These are phyloP conservation scores for Amaranthus hypochondriacus DNA, from an alignment of 148 eudicot genomes.

Conservation along the genomic window DNA sequence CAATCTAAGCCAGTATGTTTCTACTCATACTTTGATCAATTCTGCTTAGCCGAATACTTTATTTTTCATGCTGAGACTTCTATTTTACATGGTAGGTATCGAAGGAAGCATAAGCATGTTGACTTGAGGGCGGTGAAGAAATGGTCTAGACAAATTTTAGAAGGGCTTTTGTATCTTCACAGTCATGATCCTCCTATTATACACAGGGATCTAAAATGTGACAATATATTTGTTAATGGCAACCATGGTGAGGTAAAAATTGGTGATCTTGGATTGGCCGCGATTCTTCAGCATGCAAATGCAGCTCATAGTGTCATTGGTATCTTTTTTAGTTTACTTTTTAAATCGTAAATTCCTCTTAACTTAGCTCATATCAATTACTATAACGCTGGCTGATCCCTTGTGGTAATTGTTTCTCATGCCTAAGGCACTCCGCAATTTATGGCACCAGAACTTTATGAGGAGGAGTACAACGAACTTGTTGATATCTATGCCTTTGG, in stretches of 20 bases:
- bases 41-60: background rate
- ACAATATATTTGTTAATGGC: conserved; percentile 91
- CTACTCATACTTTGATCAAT: background rate
- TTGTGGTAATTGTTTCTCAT: conserved; percentile 11
- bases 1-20: conserved; percentile 79
- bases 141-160: conserved; percentile 90
- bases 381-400: background rate
- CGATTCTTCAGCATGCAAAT: conserved; percentile 74
- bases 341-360: conserved; percentile 5
- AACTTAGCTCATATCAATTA: background rate
- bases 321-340: conserved; percentile 16
- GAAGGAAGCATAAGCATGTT: conserved; percentile 89
- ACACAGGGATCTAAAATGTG: conserved; percentile 94
- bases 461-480: conserved; percentile 94
- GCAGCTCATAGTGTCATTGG: conserved; percentile 99
- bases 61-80: conserved; percentile 9
- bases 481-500: conserved; percentile 98
- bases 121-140: conserved; percentile 92
- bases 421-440: conserved; percentile 90
- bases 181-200: conserved; percentile 93
- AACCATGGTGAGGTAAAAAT: conserved; percentile 94
- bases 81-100: conserved; percentile 44
- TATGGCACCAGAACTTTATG: conserved; percentile 99
- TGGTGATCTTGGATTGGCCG: conserved; percentile 94
- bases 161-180: conserved; percentile 88